phyloP scores from a whole-genome alignment of 108 stramenopile species.

The Cylindrotheca closterium region DNA sequence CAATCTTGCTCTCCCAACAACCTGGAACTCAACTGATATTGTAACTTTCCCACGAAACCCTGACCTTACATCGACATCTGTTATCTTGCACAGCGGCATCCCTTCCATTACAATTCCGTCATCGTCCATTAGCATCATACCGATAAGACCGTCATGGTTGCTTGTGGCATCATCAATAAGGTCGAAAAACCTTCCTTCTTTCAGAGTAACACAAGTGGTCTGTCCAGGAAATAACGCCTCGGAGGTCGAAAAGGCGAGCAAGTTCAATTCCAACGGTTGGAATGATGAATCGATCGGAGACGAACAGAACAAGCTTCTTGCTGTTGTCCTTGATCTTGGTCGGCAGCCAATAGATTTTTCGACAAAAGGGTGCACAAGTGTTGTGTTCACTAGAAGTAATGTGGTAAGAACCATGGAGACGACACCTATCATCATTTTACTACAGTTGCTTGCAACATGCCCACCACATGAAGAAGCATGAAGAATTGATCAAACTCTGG shows the following conservation, averaged over 20 bases:
- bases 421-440: too few relatives aligned
- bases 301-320: too few relatives aligned
- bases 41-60: neutral
- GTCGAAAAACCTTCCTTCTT: slow-evolving; percentile 21
- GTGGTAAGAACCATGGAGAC: too few relatives aligned
- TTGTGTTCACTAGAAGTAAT: too few relatives aligned
- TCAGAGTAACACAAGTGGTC: slow-evolving; percentile 2
- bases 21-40: neutral
- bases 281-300: too few relatives aligned
- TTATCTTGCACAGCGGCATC: slow-evolving; percentile 6
- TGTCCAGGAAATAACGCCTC: slow-evolving; percentile 15
- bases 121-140: slow-evolving; percentile 12
- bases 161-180: slow-evolving; percentile 14
- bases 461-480: too few relatives aligned
- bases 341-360: too few relatives aligned
- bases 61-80: neutral
- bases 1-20: neutral
- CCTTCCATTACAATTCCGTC: neutral
- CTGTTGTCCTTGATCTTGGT: too few relatives aligned
- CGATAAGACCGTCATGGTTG: slow-evolving; percentile 8
- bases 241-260: slow-evolving; percentile 13
- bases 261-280: too few relatives aligned
- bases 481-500: too few relatives aligned
- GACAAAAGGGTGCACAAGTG: too few relatives aligned
- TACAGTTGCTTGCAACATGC: too few relatives aligned